These are phyloP conservation scores for Ajuga chamaepitys DNA, from an alignment of 257 asterid genomes.

Conservation along the genomic window DNA sequence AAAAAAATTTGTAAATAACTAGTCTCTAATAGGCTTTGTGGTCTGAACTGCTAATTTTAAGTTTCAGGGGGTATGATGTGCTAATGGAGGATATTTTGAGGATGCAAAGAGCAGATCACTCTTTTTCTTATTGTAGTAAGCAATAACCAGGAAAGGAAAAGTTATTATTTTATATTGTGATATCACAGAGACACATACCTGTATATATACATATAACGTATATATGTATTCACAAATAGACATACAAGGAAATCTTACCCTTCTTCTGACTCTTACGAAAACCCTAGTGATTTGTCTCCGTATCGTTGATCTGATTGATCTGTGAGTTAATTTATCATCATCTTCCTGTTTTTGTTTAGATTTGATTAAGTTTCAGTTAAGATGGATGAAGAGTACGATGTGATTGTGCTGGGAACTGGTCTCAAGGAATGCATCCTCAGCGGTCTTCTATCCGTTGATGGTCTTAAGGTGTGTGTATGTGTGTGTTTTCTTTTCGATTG, in stretches of 20 bases:
- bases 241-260: background rate
- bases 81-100: background rate
- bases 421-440: slow-evolving; percentile 71
- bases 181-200: background rate
- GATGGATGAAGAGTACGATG: slow-evolving; percentile 69
- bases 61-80: background rate
- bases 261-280: slow-evolving; percentile 15
- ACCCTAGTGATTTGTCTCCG: slow-evolving; percentile 21
- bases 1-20: too few relatives aligned
- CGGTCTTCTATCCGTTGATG: slow-evolving; percentile 60
- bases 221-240: background rate
- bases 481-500: background rate
- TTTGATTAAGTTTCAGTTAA: background rate
- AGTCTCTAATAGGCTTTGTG: too few relatives aligned
- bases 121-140: background rate
- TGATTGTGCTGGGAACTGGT: slow-evolving; percentile 63
- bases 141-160: background rate
- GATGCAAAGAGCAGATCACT: background rate
- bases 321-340: background rate
- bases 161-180: background rate
- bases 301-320: slow-evolving; percentile 17
- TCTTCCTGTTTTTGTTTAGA: background rate
- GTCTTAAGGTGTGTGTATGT: slow-evolving; percentile 33
- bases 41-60: background rate
- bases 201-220: background rate